Conservation (phyloP, 176 grass and related monocot species). For the Oryza longistaminata region DNA sequence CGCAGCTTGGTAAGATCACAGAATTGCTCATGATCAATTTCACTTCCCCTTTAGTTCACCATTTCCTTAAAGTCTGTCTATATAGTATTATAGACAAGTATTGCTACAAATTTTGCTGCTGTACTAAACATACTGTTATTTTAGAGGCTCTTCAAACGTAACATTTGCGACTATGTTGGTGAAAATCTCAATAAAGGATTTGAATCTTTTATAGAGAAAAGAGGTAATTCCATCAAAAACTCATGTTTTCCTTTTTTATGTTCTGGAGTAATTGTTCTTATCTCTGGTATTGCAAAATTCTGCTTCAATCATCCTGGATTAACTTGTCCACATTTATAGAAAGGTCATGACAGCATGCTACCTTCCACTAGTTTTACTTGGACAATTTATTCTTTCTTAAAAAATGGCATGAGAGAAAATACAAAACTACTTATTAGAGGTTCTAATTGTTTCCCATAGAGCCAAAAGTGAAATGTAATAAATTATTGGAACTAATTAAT, state of each 20-base stretch:
- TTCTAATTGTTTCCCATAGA: slow-evolving; percentile 25
- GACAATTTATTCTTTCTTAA: not conserved
- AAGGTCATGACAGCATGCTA: not conserved
- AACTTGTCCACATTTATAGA: slow-evolving; percentile 12
- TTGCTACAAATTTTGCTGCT: slow-evolving; percentile 32
- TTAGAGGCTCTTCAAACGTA: slow-evolving; percentile 96
- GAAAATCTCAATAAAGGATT: slow-evolving; percentile 92
- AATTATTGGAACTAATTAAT: slow-evolving; percentile 11
- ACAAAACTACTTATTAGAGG: not conserved
- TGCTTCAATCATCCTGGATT: slow-evolving; percentile 23
- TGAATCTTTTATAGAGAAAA: slow-evolving; percentile 88
- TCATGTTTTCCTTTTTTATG: slow-evolving; percentile 3
- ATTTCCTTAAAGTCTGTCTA: slow-evolving; percentile 1
- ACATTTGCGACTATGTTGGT: slow-evolving; percentile 74
- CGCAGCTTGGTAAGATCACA: slow-evolving; percentile 76
- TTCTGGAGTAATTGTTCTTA: slow-evolving; percentile 22
- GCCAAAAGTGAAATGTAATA: slow-evolving; percentile 5
- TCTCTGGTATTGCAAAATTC: not conserved
- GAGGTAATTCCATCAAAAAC: slow-evolving; percentile 56
- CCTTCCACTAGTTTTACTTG: not conserved
- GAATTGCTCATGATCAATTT: slow-evolving; percentile 22
- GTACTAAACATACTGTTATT: slow-evolving; percentile 40
- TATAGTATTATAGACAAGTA: not conserved
- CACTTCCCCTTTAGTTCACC: slow-evolving; percentile 10
- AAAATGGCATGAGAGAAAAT: not conserved